Conservation (phyloP, 805 yeast genomes). For the Schwanniomyces pseudopolymorphus region DNA sequence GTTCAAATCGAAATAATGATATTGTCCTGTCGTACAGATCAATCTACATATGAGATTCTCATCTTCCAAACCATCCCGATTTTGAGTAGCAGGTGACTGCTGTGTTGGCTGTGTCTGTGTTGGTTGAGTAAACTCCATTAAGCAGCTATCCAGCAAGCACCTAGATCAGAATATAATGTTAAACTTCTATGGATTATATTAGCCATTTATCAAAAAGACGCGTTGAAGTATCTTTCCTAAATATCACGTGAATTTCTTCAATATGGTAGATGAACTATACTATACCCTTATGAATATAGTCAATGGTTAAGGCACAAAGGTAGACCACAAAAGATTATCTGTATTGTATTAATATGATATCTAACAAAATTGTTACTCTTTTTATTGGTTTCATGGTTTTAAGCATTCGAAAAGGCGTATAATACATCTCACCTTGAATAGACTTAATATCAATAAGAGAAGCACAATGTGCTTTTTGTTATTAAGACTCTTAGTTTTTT, state of each 20-base stretch:
- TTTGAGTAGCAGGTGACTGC: constrained; percentile 32
- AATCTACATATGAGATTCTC: constrained; percentile 50
- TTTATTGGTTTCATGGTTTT: too few relatives aligned
- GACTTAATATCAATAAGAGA: too few relatives aligned
- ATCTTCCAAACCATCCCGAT: constrained; percentile 20
- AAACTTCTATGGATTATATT: background rate
- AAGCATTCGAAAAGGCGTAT: too few relatives aligned
- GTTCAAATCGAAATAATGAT: constrained; percentile 45
- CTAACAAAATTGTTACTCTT: too few relatives aligned
- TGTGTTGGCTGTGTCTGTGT: constrained; percentile 41
- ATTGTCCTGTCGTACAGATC: constrained; percentile 60
- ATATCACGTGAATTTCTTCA: background rate
- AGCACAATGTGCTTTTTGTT: too few relatives aligned
- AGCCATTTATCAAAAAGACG: background rate
- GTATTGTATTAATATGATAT: too few relatives aligned
- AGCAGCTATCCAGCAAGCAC: background rate
- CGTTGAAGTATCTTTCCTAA: background rate
- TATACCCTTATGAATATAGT: too few relatives aligned
- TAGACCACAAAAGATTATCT: too few relatives aligned
- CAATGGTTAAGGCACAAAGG: too few relatives aligned
- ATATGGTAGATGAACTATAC: background rate
- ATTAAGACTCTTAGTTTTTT: too few relatives aligned
- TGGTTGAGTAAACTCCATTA: constrained; percentile 25
- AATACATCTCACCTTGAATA: too few relatives aligned
- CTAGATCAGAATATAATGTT: background rate